phyloP scores from a whole-genome alignment of 176 grass and related monocot genomes.

The Pontederia crassipes region DNA sequence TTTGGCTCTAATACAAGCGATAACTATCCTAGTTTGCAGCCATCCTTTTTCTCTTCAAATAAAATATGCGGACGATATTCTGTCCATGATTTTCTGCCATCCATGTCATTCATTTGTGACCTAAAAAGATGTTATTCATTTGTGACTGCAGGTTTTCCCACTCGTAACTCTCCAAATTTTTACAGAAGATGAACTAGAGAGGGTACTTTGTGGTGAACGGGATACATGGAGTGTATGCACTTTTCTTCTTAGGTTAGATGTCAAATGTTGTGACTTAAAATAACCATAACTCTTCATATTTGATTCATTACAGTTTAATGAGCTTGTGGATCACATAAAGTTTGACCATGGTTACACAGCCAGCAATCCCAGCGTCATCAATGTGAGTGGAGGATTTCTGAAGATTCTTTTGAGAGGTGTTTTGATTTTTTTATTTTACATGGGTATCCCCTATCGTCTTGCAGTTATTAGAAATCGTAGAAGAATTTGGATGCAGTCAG shows the following conservation, averaged over 20 bases:
- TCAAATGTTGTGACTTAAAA: not conserved
- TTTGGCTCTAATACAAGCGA: no score
- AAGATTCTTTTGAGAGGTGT: not conserved
- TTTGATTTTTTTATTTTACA: not conserved
- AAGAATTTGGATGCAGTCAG: conserved; percentile 55
- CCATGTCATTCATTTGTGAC: no score
- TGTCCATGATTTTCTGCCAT: no score
- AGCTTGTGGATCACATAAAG: conserved; percentile 94
- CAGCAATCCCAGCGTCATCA: conserved; percentile 60
- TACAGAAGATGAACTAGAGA: conserved; percentile 74
- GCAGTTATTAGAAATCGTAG: conserved; percentile 88
- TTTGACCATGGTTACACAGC: conserved; percentile 93
- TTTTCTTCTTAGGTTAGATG: conserved; percentile 19
- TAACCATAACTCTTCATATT: conserved; percentile 17
- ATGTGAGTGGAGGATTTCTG: conserved; percentile 36
- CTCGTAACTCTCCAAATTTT: conserved; percentile 56
- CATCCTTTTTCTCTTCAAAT: no score
- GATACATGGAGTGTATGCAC: conserved; percentile 77
- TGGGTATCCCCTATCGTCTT: conserved; percentile 3
- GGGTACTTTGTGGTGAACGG: conserved; percentile 75
- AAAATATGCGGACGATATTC: no score
- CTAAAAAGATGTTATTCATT: not conserved
- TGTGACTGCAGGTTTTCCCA: conserved; percentile 66
- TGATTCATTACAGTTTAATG: conserved; percentile 41
- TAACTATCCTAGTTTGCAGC: no score